A percentile compares a stretch with the other conserved stretches of the same genome.
Conservation (phyloP, 192 early-diverging fungal species). For the Backusella circina region DNA sequence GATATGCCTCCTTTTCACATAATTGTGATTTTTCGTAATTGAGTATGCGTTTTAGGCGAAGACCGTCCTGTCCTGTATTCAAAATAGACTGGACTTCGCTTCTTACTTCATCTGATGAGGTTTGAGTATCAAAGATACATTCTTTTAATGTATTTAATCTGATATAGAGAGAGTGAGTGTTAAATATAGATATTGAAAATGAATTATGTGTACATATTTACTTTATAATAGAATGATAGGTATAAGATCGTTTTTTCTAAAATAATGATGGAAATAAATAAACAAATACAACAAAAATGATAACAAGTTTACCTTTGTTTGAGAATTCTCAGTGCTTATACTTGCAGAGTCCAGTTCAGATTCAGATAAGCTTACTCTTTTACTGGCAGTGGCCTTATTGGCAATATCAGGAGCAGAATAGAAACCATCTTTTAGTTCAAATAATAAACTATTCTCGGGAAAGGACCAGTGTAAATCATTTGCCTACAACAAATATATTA, state of each 20-base stretch:
- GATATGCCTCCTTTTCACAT: background rate
- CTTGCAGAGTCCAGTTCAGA: background rate
- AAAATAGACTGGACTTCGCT: constrained; percentile 17
- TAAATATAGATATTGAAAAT: background rate
- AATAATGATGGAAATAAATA: background rate
- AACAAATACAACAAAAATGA: background rate
- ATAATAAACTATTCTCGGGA: constrained; percentile 45
- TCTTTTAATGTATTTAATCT: constrained; percentile 33
- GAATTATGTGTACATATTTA: background rate
- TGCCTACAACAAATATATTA: background rate
- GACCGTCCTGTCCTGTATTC: background rate
- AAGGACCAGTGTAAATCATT: constrained; percentile 1
- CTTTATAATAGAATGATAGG: constrained; percentile 45
- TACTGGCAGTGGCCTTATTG: constrained; percentile 12
- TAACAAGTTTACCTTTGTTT: background rate
- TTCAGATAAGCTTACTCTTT: constrained; percentile 1
- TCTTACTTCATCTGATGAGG: constrained; percentile 25
- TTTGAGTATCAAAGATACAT: constrained; percentile 32
- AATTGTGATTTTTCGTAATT: background rate
- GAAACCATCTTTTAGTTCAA: constrained; percentile 44
- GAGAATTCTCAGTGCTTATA: background rate
- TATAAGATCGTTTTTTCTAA: constrained; percentile 48
- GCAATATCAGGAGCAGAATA: constrained; percentile 45
- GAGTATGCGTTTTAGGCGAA: background rate
- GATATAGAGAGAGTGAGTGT: background rate